A percentile compares a stretch with the other conserved stretches of the same genome.
These are phyloP conservation scores for Aaosphaeria pasadenensis DNA, from an alignment of 2,329 filamentous ascomycete genomes.

Conservation along the genomic window DNA sequence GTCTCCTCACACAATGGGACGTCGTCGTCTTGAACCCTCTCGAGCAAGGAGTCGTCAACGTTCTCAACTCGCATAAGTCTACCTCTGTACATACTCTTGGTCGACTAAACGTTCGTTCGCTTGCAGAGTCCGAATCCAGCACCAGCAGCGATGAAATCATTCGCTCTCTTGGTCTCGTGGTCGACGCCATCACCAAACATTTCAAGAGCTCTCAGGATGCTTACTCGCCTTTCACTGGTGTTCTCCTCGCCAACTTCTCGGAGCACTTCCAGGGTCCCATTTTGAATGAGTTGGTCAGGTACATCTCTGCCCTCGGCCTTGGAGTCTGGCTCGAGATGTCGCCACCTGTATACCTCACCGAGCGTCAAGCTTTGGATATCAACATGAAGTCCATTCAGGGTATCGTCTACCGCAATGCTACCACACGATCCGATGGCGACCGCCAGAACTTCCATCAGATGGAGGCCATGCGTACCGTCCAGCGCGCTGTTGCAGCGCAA, in stretches of 20 bases:
- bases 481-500: conserved; percentile 47
- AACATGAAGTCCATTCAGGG: conserved; percentile 36
- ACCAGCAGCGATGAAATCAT: neutral
- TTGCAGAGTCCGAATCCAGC: neutral
- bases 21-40: conserved; percentile 18
- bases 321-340: conserved; percentile 43
- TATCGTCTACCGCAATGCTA: conserved; percentile 41
- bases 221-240: conserved; percentile 37
- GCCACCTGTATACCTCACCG: conserved; percentile 38
- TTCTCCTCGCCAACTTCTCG: conserved; percentile 45
- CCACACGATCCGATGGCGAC: conserved; percentile 40
- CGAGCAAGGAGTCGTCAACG: conserved; percentile 11
- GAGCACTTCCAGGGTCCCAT: conserved; percentile 24
- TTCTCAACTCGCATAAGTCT: conserved; percentile 2
- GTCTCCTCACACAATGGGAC: conserved; percentile 19
- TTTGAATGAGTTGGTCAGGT: conserved; percentile 29
- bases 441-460: conserved; percentile 47
- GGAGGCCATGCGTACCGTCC: conserved; percentile 37
- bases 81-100: neutral
- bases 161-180: neutral
- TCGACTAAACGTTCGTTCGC: neutral
- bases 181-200: conserved; percentile 6
- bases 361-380: conserved; percentile 30
- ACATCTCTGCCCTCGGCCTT: conserved; percentile 36
- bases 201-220: conserved; percentile 2